phyloP scores from a whole-genome alignment of 305 asterid genomes.

The Caryopteris hybrid region DNA sequence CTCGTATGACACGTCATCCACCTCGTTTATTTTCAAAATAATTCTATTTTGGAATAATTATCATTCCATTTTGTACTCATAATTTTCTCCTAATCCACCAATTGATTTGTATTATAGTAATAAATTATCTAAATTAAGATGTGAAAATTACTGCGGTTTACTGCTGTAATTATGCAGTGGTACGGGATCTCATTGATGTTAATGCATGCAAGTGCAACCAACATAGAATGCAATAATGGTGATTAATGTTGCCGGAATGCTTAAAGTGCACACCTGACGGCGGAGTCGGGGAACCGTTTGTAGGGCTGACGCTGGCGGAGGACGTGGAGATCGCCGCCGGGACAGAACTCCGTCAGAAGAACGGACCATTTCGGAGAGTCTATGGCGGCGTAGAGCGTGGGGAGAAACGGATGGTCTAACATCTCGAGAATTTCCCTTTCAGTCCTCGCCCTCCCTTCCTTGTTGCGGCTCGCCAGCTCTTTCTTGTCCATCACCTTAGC shows the following conservation, averaged over 20 bases:
- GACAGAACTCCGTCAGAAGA: conserved; percentile 85
- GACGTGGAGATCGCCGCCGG: conserved; percentile 97
- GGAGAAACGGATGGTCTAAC: conserved; percentile 88
- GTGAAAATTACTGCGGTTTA: no score
- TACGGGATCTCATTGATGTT: not conserved
- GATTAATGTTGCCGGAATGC: not conserved
- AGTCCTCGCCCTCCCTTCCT: conserved; percentile 86
- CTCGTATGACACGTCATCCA: no score
- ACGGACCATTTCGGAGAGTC: conserved; percentile 91
- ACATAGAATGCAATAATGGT: not conserved
- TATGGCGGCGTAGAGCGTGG: conserved; percentile 73
- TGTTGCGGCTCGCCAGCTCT: conserved; percentile 78
- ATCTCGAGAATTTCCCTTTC: conserved; percentile 85
- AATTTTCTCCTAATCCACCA: no score
- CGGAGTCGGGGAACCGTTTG: conserved; percentile 83
- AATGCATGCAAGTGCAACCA: conserved; percentile 26
- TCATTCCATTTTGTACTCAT: no score
- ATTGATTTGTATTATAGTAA: no score
- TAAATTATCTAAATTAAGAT: no score
- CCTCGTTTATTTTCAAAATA: no score
- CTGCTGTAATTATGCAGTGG: no score
- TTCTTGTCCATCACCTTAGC: conserved; percentile 92
- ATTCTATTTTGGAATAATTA: no score
- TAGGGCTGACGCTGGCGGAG: conserved; percentile 95
- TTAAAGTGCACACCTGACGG: conserved; percentile 66